Percentiles rank a stretch among this genome's conserved stretches.
These are phyloP conservation scores for Penicillium sp. DNA, from an alignment of 2,329 filamentous ascomycete species.

Conservation along the genomic window DNA sequence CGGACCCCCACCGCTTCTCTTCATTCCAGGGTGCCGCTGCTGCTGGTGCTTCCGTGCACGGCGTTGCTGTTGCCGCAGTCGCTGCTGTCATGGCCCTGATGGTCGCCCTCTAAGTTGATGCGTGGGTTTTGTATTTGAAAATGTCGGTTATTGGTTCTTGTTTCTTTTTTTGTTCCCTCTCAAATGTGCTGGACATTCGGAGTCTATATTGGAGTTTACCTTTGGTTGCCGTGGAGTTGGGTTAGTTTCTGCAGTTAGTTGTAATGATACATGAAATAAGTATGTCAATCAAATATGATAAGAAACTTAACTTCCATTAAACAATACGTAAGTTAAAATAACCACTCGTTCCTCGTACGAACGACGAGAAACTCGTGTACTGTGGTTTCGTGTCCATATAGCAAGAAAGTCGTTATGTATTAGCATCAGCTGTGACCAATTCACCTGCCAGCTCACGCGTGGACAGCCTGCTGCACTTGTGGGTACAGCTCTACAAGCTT, in stretches of 20 bases:
- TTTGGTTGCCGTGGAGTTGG: not conserved
- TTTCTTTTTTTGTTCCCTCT: not conserved
- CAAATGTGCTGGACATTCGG: slow-evolving; percentile 1
- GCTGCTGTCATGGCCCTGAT: slow-evolving; percentile 26
- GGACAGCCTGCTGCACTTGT: slow-evolving; percentile 75
- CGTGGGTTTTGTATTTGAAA: not conserved
- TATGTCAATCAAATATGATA: not conserved
- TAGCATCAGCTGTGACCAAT: not conserved
- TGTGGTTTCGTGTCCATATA: not conserved
- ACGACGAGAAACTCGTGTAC: not conserved
- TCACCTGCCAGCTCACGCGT: slow-evolving; percentile 47
- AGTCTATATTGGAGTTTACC: slow-evolving; percentile 3
- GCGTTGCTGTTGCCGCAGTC: slow-evolving; percentile 18
- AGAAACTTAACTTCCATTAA: not conserved
- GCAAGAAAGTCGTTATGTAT: not conserved
- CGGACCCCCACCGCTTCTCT: slow-evolving; percentile 15
- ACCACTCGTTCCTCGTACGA: not conserved
- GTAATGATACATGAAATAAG: slow-evolving; percentile 22
- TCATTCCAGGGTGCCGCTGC: slow-evolving; percentile 22
- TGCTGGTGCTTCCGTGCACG: slow-evolving; percentile 8
- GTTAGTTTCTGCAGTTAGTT: slow-evolving; percentile 1
- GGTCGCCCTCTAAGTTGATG: slow-evolving; percentile 19
- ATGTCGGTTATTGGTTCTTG: not conserved
- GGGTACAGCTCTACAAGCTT: slow-evolving; percentile 82
- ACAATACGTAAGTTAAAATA: not conserved